Evolutionary conservation across 1,139 yeast genomes (phyloP), one percentile per base, ranked within the genome.

Genomic region (Taphrina populina): DNA sequence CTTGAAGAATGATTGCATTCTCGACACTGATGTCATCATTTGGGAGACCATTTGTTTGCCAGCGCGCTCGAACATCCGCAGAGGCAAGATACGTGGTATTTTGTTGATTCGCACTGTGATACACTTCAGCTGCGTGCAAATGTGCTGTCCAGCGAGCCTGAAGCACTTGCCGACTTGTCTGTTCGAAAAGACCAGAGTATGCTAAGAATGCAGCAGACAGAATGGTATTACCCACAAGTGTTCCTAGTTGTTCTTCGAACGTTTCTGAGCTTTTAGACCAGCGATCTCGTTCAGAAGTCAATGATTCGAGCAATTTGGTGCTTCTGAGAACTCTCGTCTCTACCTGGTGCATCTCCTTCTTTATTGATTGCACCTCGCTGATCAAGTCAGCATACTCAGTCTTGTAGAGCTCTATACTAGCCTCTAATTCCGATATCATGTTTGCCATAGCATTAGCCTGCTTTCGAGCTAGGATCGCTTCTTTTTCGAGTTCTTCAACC

Each of bases 361-460:
- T 88, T 51, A 88, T 81, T 33, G 74, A 72, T 65, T 92, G 96
- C 0, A 87, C 78, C 37, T 87, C 92, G 58, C 95, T 73, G 43
- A 92, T 88, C 33, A 85, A 71, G 7, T 70, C 73, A 47, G 94
- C 86, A 66, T 92, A 92, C 13, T 76, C 78, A 10, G 72, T 75
- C 62, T 88, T 87, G 62, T 82, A 86, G 1, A 67, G 64, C 49
- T 82, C 88, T 59, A 92, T 87, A 54, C 84, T 81, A 11, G 68
- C 73, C 61, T 84, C 83, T 35, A 90, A 71, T 64, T 90, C 96
- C 0, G 64, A 68, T 24, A 90, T 84, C 95, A 90, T 87, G 58
- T 85, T 83, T 40, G 81, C 81, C 41, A 90, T 83, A 2, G 70
- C 72, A 41, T 68, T 71, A n/a, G 87, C 74, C 64, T 83, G 81